Percentiles rank a stretch among this genome's conserved stretches.
Evolutionary conservation across 345 rosid species (phyloP).

Genomic region (Populus davidiana): DNA sequence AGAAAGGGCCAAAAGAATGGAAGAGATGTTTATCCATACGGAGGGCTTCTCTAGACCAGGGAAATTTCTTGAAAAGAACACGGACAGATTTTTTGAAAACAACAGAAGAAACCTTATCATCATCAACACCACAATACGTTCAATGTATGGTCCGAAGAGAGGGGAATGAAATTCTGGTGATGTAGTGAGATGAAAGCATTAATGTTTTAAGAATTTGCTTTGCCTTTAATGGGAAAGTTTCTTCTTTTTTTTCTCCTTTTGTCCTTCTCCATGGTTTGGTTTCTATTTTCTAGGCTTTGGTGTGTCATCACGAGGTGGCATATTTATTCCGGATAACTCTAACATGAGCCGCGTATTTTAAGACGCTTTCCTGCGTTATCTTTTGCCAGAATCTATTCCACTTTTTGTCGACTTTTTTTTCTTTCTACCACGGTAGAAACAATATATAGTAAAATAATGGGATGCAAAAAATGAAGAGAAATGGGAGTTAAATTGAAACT

Average conservation of each 20-base stretch:
- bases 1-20: neutral
- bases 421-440: no score
- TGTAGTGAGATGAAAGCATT: neutral
- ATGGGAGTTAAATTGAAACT: accelerated
- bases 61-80: neutral
- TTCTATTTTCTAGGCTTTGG: neutral
- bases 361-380: neutral
- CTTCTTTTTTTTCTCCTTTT: neutral
- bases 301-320: neutral
- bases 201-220: neutral
- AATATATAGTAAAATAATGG: no score
- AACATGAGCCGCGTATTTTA: neutral
- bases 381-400: neutral
- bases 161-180: neutral
- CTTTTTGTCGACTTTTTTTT: neutral
- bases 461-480: accelerated
- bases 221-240: neutral
- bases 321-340: slow-evolving; percentile 1
- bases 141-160: neutral
- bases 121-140: neutral
- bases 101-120: neutral
- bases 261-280: neutral
- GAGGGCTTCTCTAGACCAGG: neutral
- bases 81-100: neutral
- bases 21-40: neutral